phyloP scores from a whole-genome alignment of 139 green algal genomes.

The Micromonas commoda region DNA sequence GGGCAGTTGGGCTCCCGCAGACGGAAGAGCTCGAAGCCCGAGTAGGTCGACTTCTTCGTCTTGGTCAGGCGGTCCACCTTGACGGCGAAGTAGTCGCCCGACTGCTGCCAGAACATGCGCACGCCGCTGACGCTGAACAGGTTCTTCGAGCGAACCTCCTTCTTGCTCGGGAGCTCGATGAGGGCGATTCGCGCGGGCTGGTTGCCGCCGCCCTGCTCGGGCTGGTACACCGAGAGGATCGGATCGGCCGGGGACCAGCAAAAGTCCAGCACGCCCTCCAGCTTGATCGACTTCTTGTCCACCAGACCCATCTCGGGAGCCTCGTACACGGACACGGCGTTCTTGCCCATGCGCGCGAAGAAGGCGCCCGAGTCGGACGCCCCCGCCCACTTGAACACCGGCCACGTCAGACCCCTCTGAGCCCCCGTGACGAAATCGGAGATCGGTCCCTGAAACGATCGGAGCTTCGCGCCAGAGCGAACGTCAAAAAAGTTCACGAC shows the following conservation, averaged over 20 bases:
- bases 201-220: conserved; percentile 72
- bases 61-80: conserved; percentile 96
- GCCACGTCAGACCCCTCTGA: conserved; percentile 64
- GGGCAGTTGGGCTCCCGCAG: conserved; percentile 68
- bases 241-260: conserved; percentile 78
- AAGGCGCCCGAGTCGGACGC: conserved; percentile 61
- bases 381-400: conserved; percentile 88
- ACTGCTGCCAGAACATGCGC: conserved; percentile 90
- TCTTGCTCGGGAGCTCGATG: conserved; percentile 63
- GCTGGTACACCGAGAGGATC: conserved; percentile 77
- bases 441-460: conserved; percentile 56
- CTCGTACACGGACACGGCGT: conserved; percentile 76
- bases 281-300: conserved; percentile 87
- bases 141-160: conserved; percentile 92
- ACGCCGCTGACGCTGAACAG: conserved; percentile 91
- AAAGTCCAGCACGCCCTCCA: conserved; percentile 85
- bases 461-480: conserved; percentile 57
- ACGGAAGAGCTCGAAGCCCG: conserved; percentile 91
- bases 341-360: conserved; percentile 75
- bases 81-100: conserved; percentile 91
- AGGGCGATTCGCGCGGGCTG: conserved; percentile 51
- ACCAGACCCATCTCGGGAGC: conserved; percentile 34
- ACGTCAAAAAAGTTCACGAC: conserved; percentile 73
- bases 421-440: conserved; percentile 63
- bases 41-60: conserved; percentile 91